These are phyloP conservation scores for Plasmodium berghei DNA, from an alignment of 169 alveolate species.

Conservation along the genomic window DNA sequence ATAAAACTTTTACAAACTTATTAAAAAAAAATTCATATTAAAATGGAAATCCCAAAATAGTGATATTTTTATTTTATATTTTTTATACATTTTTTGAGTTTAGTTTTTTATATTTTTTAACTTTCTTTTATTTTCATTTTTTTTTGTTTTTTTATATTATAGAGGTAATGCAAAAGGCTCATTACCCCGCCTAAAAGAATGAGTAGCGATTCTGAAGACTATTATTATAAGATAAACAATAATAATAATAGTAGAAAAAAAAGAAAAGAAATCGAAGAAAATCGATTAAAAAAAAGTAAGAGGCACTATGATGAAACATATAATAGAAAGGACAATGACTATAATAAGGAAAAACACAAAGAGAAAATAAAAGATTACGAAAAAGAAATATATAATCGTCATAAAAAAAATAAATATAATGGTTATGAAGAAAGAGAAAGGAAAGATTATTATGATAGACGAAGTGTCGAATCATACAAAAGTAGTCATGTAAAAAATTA, in stretches of 20 bases:
- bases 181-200: not conserved
- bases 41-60: too few relatives aligned
- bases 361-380: not conserved
- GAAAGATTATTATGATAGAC: conserved; percentile 61
- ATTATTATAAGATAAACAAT: not conserved
- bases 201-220: not conserved
- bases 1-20: too few relatives aligned
- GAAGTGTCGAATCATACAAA: not conserved
- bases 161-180: too few relatives aligned
- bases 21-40: too few relatives aligned
- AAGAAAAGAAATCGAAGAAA: not conserved
- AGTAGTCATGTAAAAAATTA: conserved; percentile 23
- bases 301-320: too few relatives aligned
- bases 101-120: too few relatives aligned
- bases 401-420: not conserved
- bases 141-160: too few relatives aligned
- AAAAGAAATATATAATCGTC: conserved; percentile 7
- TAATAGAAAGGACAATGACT: not conserved
- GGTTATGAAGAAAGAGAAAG: not conserved
- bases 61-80: too few relatives aligned
- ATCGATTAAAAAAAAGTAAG: too few relatives aligned
- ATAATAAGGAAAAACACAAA: conserved; percentile 12
- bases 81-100: too few relatives aligned
- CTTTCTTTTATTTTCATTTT: too few relatives aligned
- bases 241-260: conserved; percentile 12